phyloP scores from a whole-genome alignment of 768 basidiomycete species.

The Lactarius akahatsu region DNA sequence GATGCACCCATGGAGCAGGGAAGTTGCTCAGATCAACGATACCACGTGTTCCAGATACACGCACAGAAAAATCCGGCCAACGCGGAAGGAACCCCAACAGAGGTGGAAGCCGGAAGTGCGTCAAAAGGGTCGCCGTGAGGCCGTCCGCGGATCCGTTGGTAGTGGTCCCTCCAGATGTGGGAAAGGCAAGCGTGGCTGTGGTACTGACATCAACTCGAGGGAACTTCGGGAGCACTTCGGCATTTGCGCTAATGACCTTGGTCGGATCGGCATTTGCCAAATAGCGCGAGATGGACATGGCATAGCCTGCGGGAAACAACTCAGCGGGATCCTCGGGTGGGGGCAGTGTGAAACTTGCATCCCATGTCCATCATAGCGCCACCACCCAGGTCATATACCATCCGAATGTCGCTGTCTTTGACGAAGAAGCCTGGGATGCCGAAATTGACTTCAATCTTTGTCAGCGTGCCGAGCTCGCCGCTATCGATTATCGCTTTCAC shows the following conservation, averaged over 20 bases:
- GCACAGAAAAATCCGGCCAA: constrained; percentile 31
- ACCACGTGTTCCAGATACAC: constrained; percentile 39
- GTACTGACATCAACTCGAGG: constrained; percentile 33
- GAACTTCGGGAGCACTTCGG: constrained; percentile 16
- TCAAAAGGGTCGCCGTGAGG: constrained; percentile 23
- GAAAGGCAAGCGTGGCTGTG: constrained; percentile 33
- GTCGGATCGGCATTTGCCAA: constrained; percentile 22
- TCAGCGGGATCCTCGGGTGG: not conserved
- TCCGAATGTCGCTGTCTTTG: constrained; percentile 47
- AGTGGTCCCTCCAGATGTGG: constrained; percentile 5
- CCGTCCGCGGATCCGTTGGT: constrained; percentile 1
- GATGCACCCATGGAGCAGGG: constrained; percentile 43
- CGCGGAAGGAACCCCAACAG: constrained; percentile 33
- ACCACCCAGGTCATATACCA: constrained; percentile 53
- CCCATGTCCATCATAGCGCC: constrained; percentile 63
- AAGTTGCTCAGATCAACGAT: constrained; percentile 45
- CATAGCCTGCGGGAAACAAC: constrained; percentile 36
- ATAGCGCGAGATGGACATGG: constrained; percentile 32
- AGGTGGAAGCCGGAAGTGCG: constrained; percentile 25
- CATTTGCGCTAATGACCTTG: constrained; percentile 23
- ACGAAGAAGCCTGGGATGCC: constrained; percentile 39
- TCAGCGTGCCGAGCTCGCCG: constrained; percentile 53
- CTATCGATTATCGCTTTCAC: constrained; percentile 54
- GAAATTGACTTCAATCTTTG: constrained; percentile 45
- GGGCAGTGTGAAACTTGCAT: constrained; percentile 37